Conservation (phyloP, 2,329 filamentous ascomycete genomes). For the Fusarium setosum region DNA sequence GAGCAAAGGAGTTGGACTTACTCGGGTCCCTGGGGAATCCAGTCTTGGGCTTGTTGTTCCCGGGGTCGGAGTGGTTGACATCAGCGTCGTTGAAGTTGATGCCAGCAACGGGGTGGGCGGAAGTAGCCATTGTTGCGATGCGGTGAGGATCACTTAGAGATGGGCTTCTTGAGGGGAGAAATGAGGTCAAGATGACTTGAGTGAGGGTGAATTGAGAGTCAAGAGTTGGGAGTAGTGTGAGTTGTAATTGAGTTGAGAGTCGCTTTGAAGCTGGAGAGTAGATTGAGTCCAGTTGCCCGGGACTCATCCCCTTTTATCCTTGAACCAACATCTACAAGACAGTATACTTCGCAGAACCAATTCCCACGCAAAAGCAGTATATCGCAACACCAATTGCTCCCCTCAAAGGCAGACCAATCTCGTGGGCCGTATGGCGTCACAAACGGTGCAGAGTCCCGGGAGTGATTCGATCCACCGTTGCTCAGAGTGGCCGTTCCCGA, state of each 20-base stretch:
- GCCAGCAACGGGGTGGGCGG: not conserved
- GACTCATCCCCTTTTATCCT: constrained; percentile 12
- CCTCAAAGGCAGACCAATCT: not conserved
- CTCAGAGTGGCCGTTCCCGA: constrained; percentile 21
- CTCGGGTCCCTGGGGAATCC: constrained; percentile 23
- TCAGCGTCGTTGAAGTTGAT: constrained; percentile 3
- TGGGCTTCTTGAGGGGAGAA: not conserved
- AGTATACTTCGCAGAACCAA: not conserved
- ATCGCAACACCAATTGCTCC: not conserved
- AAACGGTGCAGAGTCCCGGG: constrained; percentile 3
- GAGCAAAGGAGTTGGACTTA: not conserved
- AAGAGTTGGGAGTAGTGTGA: not conserved
- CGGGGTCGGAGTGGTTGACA: constrained; percentile 19
- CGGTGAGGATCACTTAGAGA: not conserved
- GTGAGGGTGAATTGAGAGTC: not conserved
- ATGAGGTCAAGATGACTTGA: not conserved
- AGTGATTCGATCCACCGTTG: constrained; percentile 21
- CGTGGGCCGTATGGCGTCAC: constrained; percentile 19
- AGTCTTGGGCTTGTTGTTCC: constrained; percentile 8
- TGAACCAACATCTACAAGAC: constrained; percentile 8
- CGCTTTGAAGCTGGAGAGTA: not conserved
- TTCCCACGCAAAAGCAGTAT: not conserved
- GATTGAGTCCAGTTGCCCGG: not conserved
- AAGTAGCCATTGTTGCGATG: constrained; percentile 19
- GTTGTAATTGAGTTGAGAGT: not conserved